Percentiles rank a stretch among this genome's conserved stretches.
Conservation (phyloP, 2,329 filamentous ascomycete genomes). For the Paraphoma sp. region DNA sequence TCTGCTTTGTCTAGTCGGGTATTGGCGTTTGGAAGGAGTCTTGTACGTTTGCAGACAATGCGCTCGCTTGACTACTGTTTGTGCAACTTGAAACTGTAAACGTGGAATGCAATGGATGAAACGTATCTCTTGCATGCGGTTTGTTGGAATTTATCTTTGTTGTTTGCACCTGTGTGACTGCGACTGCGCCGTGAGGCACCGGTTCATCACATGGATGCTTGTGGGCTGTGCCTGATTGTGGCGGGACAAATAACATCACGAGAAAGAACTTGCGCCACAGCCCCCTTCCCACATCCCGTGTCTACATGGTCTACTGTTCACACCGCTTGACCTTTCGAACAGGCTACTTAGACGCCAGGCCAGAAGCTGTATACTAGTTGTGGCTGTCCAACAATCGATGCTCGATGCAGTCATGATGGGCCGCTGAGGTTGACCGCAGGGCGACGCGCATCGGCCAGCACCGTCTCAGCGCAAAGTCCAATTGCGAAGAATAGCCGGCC, state of each 20-base stretch:
- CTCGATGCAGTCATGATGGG: background rate
- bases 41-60: slow-evolving; percentile 9
- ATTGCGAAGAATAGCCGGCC: background rate
- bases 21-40: background rate
- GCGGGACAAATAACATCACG: too few species aligned
- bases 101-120: background rate
- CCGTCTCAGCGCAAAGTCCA: background rate
- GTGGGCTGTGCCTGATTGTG: background rate
- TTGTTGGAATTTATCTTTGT: slow-evolving; percentile 6
- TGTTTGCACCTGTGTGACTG: background rate
- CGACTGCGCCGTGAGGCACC: background rate
- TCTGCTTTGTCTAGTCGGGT: background rate
- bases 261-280: background rate
- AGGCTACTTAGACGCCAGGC: background rate
- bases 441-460: background rate
- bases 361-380: background rate
- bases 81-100: background rate
- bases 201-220: background rate
- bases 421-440: slow-evolving; percentile 7
- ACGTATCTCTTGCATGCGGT: slow-evolving; percentile 3
- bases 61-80: background rate
- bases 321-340: background rate
- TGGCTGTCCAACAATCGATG: background rate
- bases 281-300: background rate
- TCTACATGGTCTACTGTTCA: background rate